Percentiles rank a stretch among this genome's conserved stretches.
Evolutionary conservation across 305 asterid species (phyloP).

Genomic region (Fraxinus dipetala): DNA sequence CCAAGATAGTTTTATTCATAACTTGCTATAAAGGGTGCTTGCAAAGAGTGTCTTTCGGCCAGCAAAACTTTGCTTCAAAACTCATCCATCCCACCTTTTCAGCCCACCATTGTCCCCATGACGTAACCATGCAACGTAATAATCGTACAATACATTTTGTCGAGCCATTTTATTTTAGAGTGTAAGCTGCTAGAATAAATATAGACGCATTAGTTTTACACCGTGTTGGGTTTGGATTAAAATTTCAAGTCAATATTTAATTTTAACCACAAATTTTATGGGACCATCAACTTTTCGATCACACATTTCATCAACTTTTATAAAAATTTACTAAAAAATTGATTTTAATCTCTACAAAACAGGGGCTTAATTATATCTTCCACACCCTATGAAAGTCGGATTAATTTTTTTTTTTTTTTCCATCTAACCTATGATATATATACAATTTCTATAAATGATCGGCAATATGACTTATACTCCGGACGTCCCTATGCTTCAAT

Average conservation of each 20-base stretch:
- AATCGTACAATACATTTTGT: not conserved
- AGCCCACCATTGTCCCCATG: conserved; percentile 31
- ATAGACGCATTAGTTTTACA: too few species aligned
- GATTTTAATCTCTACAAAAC: too few species aligned
- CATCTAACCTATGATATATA: not conserved
- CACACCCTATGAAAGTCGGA: not conserved
- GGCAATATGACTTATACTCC: not conserved
- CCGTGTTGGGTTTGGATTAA: too few species aligned
- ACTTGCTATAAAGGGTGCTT: not conserved
- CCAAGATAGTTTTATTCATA: conserved; percentile 13
- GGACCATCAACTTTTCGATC: too few species aligned
- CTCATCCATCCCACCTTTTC: conserved; percentile 36
- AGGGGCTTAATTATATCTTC: not conserved
- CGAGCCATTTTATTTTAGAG: not conserved
- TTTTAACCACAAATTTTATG: too few species aligned
- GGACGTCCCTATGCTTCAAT: not conserved
- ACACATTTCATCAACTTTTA: too few species aligned
- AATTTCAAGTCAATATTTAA: too few species aligned
- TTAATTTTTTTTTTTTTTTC: not conserved
- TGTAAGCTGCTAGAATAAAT: not conserved
- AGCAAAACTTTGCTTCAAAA: conserved; percentile 44
- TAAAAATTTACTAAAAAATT: too few species aligned
- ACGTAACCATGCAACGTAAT: conserved; percentile 8
- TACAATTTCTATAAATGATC: not conserved
- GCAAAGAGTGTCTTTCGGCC: conserved; percentile 37